Evolutionary conservation across 345 rosid genomes (phyloP), one percentile per base, ranked within the genome.

Genomic region (Nephelium lappaceum): DNA sequence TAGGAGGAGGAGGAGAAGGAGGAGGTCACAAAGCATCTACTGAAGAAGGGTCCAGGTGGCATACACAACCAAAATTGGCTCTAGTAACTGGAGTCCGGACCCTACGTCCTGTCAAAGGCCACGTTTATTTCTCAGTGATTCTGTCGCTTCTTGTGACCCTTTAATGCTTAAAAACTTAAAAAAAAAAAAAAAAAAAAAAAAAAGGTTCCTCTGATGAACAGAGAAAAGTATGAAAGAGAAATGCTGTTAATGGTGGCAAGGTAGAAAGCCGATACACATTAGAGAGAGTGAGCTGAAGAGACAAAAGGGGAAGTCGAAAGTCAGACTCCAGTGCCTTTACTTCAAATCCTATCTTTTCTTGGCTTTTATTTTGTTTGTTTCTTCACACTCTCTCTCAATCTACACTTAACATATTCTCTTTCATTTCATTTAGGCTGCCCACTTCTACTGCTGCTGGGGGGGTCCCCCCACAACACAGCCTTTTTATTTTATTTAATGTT

Each of bases 281-380:
- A 2, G 69, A 71, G 31, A 39, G 55, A 60, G 71, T 71, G 71
- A 43, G 69, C 3, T 27, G 79, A 82, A 81, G 86, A 79, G 91
- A 88, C 91, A 88, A 83, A 86, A 81, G 75, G 81, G 71, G 23
- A 88, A 84, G 78, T 79, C 84, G 73, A 82, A 81, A 83, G 84
- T 75, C 87, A 81, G 85, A 77, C 76, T 47, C n/a, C 8, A 6
- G 3, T 70, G 61, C 66, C 53, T 74, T 47, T 55, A 75, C 77
- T 83, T 64, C 72, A 69, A 68, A 42, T 45, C 68, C 77, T 12
- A 14, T 53, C 11, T 72, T 67, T 76, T 68, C 69, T 76, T 81
- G 83, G 64, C 77, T 66, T 78, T 74, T 80, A 0, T 18, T 74
- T 76, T 80, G 81, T 72, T 71, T 43, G 3, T 62, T 45, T 24